These are phyloP conservation scores for Xylaria cubensis DNA, from an alignment of 495 filamentous ascomycete genomes.

Conservation along the genomic window DNA sequence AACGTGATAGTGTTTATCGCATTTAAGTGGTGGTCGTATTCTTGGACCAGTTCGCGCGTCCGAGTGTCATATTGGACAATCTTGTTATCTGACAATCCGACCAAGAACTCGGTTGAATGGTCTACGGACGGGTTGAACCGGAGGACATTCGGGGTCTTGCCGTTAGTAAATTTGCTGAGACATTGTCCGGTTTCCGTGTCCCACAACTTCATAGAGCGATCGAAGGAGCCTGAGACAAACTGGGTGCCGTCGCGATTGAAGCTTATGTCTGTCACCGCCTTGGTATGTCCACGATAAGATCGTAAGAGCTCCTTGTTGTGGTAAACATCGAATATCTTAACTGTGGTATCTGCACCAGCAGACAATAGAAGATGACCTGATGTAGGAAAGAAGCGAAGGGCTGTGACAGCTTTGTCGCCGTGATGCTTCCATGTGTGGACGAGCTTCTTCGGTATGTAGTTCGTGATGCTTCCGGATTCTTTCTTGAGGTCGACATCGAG, in stretches of 20 bases:
- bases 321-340: slow-evolving; percentile 96
- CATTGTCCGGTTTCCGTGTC: slow-evolving; percentile 95
- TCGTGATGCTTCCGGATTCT: slow-evolving; percentile 77
- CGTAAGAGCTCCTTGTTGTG: slow-evolving; percentile 86
- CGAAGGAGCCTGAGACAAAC: slow-evolving; percentile 92
- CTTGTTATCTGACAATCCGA: slow-evolving; percentile 97
- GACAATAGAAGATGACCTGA: slow-evolving; percentile 89
- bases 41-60: slow-evolving; percentile 80
- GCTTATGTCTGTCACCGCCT: slow-evolving; percentile 86
- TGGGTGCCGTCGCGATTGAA: slow-evolving; percentile 83
- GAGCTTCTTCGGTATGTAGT: slow-evolving; percentile 92
- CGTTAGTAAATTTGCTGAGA: slow-evolving; percentile 82
- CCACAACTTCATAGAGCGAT: slow-evolving; percentile 96
- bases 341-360: slow-evolving; percentile 81
- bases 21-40: slow-evolving; percentile 97
- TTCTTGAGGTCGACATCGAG: slow-evolving; percentile 87
- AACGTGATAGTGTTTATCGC: slow-evolving; percentile 99
- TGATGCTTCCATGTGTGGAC: slow-evolving; percentile 90
- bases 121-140: slow-evolving; percentile 84
- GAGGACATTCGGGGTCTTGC: slow-evolving; percentile 94
- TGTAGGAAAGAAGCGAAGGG: slow-evolving; percentile 83
- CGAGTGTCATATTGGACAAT: slow-evolving; percentile 97
- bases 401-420: slow-evolving; percentile 78
- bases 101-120: slow-evolving; percentile 87
- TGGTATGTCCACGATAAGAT: slow-evolving; percentile 88